Conservation (phyloP, 2,329 filamentous ascomycete species). For the Pseudogymnoascus sp. region DNA sequence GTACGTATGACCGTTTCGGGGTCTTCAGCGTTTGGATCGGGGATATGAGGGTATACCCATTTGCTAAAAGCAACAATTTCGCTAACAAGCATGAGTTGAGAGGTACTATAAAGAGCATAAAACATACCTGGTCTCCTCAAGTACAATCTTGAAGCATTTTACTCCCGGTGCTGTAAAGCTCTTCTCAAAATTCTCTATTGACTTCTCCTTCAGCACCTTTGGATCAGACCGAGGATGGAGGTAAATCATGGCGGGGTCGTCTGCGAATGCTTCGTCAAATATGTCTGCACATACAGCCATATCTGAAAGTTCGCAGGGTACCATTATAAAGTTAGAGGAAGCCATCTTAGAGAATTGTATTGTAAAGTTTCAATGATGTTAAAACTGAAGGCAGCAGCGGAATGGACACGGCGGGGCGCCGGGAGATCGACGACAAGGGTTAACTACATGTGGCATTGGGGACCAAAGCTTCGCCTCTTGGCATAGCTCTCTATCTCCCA, state of each 20-base stretch:
- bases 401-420: neutral
- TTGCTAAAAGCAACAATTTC: slow-evolving; percentile 5
- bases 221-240: slow-evolving; percentile 2
- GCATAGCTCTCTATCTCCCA: neutral
- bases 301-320: neutral
- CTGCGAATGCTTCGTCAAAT: slow-evolving; percentile 4
- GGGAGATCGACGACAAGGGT: neutral
- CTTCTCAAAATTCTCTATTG: neutral
- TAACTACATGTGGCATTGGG: neutral
- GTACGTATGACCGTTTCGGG: slow-evolving; percentile 2
- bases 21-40: neutral
- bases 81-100: neutral
- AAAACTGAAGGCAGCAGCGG: neutral
- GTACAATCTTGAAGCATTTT: neutral
- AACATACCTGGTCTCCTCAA: neutral
- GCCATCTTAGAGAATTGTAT: neutral
- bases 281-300: slow-evolving; percentile 2
- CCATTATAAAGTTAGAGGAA: neutral
- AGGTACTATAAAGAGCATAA: neutral
- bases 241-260: neutral
- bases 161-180: neutral
- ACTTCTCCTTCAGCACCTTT: neutral
- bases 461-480: neutral
- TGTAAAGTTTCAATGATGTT: neutral
- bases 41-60: slow-evolving; percentile 3